These are phyloP conservation scores for Corchorus olitorius DNA, from an alignment of 345 rosid species.

Conservation along the genomic window DNA sequence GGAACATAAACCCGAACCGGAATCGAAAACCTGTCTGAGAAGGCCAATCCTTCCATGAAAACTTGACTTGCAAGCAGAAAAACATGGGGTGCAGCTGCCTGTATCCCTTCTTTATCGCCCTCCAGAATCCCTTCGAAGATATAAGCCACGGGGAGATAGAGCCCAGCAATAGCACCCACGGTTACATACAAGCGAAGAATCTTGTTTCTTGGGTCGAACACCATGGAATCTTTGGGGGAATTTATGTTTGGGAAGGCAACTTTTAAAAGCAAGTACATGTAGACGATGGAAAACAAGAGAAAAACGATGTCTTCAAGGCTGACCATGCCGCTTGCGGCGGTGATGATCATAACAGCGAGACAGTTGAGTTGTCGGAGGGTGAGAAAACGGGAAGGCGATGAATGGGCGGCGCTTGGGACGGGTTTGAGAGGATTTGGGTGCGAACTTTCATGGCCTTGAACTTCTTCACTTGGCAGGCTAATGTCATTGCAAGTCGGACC, in stretches of 20 bases:
- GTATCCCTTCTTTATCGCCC: slow-evolving; percentile 69
- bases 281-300: slow-evolving; percentile 38
- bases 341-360: slow-evolving; percentile 57
- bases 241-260: slow-evolving; percentile 55
- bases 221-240: slow-evolving; percentile 32
- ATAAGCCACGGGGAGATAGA: slow-evolving; percentile 65
- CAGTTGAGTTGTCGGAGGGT: slow-evolving; percentile 65
- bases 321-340: slow-evolving; percentile 74
- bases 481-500: slow-evolving; percentile 64
- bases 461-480: slow-evolving; percentile 50
- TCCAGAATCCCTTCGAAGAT: slow-evolving; percentile 72
- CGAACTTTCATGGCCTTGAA: slow-evolving; percentile 26
- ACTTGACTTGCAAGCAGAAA: slow-evolving; percentile 77
- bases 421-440: slow-evolving; percentile 13
- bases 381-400: slow-evolving; percentile 31
- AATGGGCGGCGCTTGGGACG: slow-evolving; percentile 15
- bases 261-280: slow-evolving; percentile 64
- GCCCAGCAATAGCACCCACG: slow-evolving; percentile 57
- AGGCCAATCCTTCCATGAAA: slow-evolving; percentile 85
- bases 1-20: slow-evolving; percentile 81
- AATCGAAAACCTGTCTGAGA: slow-evolving; percentile 56
- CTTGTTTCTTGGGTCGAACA: slow-evolving; percentile 37
- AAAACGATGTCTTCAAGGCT: slow-evolving; percentile 57
- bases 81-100: slow-evolving; percentile 80
- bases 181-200: slow-evolving; percentile 50